Evolutionary conservation across 2,329 filamentous ascomycete genomes (phyloP), one percentile per base, ranked within the genome.

Genomic region (Talaromyces sp.): DNA sequence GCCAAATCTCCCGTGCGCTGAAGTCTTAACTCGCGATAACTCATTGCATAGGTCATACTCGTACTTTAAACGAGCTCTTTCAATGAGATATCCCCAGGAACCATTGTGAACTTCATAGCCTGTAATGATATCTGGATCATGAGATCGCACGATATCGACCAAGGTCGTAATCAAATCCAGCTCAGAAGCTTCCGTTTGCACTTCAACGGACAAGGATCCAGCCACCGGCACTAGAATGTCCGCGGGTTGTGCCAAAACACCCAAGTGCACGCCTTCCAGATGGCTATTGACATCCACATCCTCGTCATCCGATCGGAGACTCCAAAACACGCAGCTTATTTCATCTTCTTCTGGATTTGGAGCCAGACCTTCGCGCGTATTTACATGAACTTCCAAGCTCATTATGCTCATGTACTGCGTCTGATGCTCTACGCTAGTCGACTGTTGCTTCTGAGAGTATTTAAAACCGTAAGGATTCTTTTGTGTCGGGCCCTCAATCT

Each of bases 51-150:
- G 79, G 66, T 97, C 87, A 70, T 89, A 94, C 62, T 96, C 92
- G 66, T 93, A 97, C 70, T 92, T 90, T 61, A 88, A 73, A 31
- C 89, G 82, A 11, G 93, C 92, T 53, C 94, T 84, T 74, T 99
- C 93, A 51, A 97, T 93, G 37, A 99, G 73, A 71, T 95, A 99
- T 1, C 95, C 94, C 94, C 94, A 99, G 0, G 92, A 97, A 59
- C 85, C 83, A 55, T 91, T 90, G 67, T 97, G 91, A 0, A 97
- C 91, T 72, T 99, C 94, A 66, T 94, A 99, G 0, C 94, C 94
- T 0, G 92, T 94, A 41, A 99, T 78, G 28, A 99, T 89, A 67
- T 99, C 94, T 0, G 94, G 94, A 70, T 99, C 94, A 65, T 89
- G 82, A 2, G 79, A 78, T 37, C 91, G 85, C 19, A 99, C 93